Conservation (phyloP, 768 basidiomycete genomes). For the Galerina marginata region DNA sequence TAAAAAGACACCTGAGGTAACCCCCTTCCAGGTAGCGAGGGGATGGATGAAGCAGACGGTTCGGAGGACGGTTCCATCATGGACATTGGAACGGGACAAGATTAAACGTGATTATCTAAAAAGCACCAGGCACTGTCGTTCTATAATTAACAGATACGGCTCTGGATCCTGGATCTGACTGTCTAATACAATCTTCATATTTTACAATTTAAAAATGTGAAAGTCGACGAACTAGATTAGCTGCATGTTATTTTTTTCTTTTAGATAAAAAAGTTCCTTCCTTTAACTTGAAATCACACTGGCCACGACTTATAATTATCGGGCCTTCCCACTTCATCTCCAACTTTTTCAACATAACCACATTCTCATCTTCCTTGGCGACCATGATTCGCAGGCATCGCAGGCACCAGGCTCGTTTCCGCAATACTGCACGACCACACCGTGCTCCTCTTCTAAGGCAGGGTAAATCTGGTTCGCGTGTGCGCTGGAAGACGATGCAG, state of each 20-base stretch:
- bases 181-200: no score
- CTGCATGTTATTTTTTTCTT: no score
- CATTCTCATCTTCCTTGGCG: slow-evolving; percentile 84
- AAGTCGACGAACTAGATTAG: no score
- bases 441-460: slow-evolving; percentile 80
- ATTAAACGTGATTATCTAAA: slow-evolving; percentile 2
- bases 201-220: no score
- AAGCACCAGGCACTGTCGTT: neutral
- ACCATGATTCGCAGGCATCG: slow-evolving; percentile 91
- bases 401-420: slow-evolving; percentile 86
- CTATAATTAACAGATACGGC: no score
- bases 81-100: neutral
- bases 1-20: slow-evolving; percentile 69
- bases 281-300: no score
- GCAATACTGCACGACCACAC: slow-evolving; percentile 90
- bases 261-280: no score
- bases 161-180: no score
- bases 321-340: slow-evolving; percentile 9
- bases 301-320: no score
- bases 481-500: slow-evolving; percentile 38
- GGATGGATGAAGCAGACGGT: slow-evolving; percentile 2
- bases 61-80: slow-evolving; percentile 13
- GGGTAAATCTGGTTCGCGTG: slow-evolving; percentile 75
- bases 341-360: slow-evolving; percentile 58
- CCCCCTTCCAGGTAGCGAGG: slow-evolving; percentile 38